phyloP scores from a whole-genome alignment of 106 monocot species.

The Iris macrosiphon region DNA sequence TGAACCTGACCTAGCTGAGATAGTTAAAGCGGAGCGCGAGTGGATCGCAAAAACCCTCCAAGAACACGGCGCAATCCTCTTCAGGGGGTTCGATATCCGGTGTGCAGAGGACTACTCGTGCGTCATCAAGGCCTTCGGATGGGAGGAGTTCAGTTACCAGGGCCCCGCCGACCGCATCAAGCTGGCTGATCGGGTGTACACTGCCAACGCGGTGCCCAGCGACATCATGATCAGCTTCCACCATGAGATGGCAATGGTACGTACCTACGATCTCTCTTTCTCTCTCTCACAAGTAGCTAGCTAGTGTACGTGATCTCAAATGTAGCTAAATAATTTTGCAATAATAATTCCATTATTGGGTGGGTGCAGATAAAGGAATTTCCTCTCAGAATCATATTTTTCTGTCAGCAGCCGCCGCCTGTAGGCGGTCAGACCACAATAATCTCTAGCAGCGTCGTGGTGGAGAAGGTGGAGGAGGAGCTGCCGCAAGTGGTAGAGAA shows the following conservation, averaged over 20 bases:
- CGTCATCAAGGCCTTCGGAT: constrained; percentile 20
- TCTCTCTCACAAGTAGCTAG: too few relatives aligned
- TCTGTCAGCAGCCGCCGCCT: background rate
- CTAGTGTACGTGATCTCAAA: too few relatives aligned
- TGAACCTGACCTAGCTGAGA: background rate
- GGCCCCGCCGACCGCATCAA: constrained; percentile 14
- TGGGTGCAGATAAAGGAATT: constrained; percentile 1
- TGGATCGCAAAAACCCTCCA: background rate
- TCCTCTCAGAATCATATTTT: constrained; percentile 3
- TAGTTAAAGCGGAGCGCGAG: background rate
- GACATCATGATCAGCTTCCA: constrained; percentile 23
- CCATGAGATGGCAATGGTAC: constrained; percentile 34
- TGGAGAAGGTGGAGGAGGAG: constrained; percentile 7
- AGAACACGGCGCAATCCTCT: constrained; percentile 21
- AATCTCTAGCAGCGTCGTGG: constrained; percentile 1
- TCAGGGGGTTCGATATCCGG: constrained; percentile 21
- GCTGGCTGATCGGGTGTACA: constrained; percentile 15
- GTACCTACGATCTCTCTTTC: too few relatives aligned
- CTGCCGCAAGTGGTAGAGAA: background rate
- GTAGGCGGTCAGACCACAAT: constrained; percentile 7
- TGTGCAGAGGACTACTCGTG: constrained; percentile 13
- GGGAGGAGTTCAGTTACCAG: constrained; percentile 21
- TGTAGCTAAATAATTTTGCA: too few relatives aligned
- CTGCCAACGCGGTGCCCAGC: constrained; percentile 15
- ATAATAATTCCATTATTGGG: too few relatives aligned